A percentile compares a stretch with the other conserved stretches of the same genome.
These are phyloP conservation scores for Rhizopus stolonifer DNA, from an alignment of 371 early-diverging fungal species.

Conservation along the genomic window DNA sequence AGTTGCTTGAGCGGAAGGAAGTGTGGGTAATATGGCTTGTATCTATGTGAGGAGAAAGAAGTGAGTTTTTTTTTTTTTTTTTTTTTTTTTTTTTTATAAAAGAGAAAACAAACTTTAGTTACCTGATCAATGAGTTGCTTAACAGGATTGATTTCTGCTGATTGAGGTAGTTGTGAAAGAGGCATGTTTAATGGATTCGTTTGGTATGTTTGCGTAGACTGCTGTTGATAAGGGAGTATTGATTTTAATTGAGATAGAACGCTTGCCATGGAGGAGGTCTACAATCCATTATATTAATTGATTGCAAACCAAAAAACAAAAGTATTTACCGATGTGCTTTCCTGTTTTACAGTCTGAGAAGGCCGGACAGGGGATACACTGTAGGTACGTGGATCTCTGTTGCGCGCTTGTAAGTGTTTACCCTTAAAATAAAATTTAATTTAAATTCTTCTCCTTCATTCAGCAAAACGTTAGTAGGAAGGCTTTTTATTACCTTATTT, in stretches of 20 bases:
- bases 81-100: too few species aligned
- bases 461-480: background rate
- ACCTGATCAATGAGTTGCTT: constrained; percentile 38
- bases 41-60: constrained; percentile 22
- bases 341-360: constrained; percentile 2
- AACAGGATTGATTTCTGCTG: constrained; percentile 14
- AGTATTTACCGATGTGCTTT: background rate
- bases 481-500: constrained; percentile 40
- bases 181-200: background rate
- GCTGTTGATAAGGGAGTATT: constrained; percentile 18
- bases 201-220: background rate
- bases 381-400: constrained; percentile 28
- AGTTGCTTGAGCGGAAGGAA: constrained; percentile 37
- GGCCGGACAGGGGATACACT: background rate
- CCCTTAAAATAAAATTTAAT: constrained; percentile 5
- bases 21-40: constrained; percentile 42
- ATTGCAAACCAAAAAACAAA: background rate
- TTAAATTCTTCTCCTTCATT: background rate
- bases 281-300: background rate
- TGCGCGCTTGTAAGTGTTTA: constrained; percentile 1
- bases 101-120: constrained; percentile 3
- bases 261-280: constrained; percentile 14
- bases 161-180: background rate
- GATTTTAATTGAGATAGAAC: constrained; percentile 29
- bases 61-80: background rate